A percentile compares a stretch with the other conserved stretches of the same genome.
These are phyloP conservation scores for Pelargonium citronellum DNA, from an alignment of 441 rosid species.

Conservation along the genomic window DNA sequence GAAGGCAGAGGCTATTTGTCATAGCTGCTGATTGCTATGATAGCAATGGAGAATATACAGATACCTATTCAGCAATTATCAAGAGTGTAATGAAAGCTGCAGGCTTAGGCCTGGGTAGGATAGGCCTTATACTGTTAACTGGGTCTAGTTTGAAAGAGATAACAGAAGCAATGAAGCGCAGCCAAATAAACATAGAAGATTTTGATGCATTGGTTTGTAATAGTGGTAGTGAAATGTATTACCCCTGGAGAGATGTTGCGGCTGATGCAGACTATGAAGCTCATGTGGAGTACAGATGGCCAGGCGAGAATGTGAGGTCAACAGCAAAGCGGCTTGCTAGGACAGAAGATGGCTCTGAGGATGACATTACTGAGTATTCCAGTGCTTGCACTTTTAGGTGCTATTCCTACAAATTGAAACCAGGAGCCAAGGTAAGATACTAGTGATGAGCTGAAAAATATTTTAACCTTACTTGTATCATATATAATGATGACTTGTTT, in stretches of 20 bases:
- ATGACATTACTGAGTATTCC: slow-evolving; percentile 39
- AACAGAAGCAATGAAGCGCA: slow-evolving; percentile 40
- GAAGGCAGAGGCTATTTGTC: slow-evolving; percentile 70
- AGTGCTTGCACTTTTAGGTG: slow-evolving; percentile 56
- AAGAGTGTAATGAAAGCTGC: slow-evolving; percentile 61
- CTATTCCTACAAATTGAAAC: slow-evolving; percentile 56
- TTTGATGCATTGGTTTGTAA: slow-evolving; percentile 79
- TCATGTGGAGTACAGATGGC: slow-evolving; percentile 79
- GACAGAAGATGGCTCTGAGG: slow-evolving; percentile 47
- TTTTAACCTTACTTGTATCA: slow-evolving; percentile 6
- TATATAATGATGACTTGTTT: slow-evolving; percentile 19
- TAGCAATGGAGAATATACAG: slow-evolving; percentile 38
- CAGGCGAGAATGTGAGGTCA: slow-evolving; percentile 64
- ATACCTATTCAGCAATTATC: slow-evolving; percentile 41
- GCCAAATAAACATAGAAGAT: slow-evolving; percentile 56
- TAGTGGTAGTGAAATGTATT: slow-evolving; percentile 71
- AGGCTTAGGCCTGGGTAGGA: slow-evolving; percentile 39
- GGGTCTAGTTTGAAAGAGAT: slow-evolving; percentile 64
- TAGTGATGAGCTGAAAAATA: not conserved
- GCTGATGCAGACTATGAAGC: slow-evolving; percentile 67
- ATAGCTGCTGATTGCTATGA: slow-evolving; percentile 61
- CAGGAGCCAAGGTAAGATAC: slow-evolving; percentile 55
- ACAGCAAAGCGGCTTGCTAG: slow-evolving; percentile 46
- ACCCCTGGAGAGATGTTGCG: slow-evolving; percentile 74
- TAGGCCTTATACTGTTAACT: slow-evolving; percentile 60